Base-by-base conservation (phyloP, 176 grass and related monocot genomes). In the Tuctoria greenei region DNA sequence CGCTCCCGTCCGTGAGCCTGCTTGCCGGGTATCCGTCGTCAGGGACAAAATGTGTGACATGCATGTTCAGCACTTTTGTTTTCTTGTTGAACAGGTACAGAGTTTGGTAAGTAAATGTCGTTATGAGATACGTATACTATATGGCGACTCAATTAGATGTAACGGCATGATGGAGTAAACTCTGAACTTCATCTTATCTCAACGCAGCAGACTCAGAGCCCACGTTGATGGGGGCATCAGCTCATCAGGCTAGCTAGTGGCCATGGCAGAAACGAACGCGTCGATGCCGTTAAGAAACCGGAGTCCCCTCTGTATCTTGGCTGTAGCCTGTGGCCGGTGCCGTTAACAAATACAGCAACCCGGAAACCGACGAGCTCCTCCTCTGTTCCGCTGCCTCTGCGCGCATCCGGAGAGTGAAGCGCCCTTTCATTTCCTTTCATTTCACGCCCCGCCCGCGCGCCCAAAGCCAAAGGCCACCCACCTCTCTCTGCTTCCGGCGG, bases 261-360 rank as follows among this genome's bases (percentile, higher is more conserved):
- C n/a, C 11, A 34, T 20, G 2, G 56, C 27, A 68, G 3, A 15
- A 15, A 10, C 27, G 45, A 15, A 10, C 27, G 45, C 18, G n/a
- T n/a, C 5, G 18, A n/a, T 52, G 3, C 10, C 10, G 13, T 18
- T 1, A 18, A 50, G 11, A 74, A 45, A 35, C 24, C 61, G 10
- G 13, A 44, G 47, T 21, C 83, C 76, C 23, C 66, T 59, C 77
- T 68, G 70, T 42, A 26, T 69, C 70, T 46, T 54, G 36, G 37
- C 72, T 49, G 78, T 17, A 4, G 61, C n/a, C 61, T 49, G 75
- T 65, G 75, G 86, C 61, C 69, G 81, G 55, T 75, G 69, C 36
- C 25, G 26, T 78, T 79, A 23, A 41, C 34, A 72, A 80, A 66
- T 58, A 1, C 1, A 64, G 18, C 16, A 21, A 54, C 72, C 10